A percentile compares a stretch with the other conserved stretches of the same genome.
These are phyloP conservation scores for Alternaria sp. DNA, from an alignment of 2,329 filamentous ascomycete species.

Conservation along the genomic window DNA sequence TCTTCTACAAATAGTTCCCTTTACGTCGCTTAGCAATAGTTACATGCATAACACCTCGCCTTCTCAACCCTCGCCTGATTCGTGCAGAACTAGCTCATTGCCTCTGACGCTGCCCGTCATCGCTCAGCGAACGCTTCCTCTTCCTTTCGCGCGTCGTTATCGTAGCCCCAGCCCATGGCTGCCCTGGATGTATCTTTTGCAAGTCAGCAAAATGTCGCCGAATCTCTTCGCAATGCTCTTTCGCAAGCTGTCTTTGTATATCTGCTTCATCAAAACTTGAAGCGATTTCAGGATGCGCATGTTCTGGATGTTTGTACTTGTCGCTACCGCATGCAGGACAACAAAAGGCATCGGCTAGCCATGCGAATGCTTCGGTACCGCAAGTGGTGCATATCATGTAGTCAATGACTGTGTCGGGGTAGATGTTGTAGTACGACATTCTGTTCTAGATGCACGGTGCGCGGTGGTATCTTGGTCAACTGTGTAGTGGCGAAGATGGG, in stretches of 20 bases:
- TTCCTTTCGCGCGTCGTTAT: background rate
- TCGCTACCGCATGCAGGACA: slow-evolving; percentile 15
- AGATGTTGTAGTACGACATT: slow-evolving; percentile 17
- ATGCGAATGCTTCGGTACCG: slow-evolving; percentile 9
- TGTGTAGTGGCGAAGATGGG: background rate
- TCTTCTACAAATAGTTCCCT: background rate
- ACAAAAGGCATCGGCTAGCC: slow-evolving; percentile 17
- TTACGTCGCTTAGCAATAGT: background rate
- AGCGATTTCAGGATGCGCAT: background rate
- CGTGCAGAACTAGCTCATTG: background rate
- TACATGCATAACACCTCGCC: background rate
- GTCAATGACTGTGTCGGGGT: slow-evolving; percentile 6
- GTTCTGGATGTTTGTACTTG: background rate
- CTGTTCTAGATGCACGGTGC: background rate
- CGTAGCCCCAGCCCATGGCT: too few species aligned
- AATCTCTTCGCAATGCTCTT: background rate
- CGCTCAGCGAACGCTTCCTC: background rate
- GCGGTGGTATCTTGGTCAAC: background rate
- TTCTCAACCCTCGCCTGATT: background rate
- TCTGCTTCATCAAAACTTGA: background rate
- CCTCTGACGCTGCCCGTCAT: background rate
- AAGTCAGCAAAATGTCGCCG: background rate
- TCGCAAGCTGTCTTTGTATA: background rate
- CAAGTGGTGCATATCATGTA: slow-evolving; percentile 17
- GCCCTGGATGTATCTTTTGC: background rate